A percentile compares a stretch with the other conserved stretches of the same genome.
phyloP scores from a whole-genome alignment of 2,329 filamentous ascomycete species.

The Tolypocladium inflatum region DNA sequence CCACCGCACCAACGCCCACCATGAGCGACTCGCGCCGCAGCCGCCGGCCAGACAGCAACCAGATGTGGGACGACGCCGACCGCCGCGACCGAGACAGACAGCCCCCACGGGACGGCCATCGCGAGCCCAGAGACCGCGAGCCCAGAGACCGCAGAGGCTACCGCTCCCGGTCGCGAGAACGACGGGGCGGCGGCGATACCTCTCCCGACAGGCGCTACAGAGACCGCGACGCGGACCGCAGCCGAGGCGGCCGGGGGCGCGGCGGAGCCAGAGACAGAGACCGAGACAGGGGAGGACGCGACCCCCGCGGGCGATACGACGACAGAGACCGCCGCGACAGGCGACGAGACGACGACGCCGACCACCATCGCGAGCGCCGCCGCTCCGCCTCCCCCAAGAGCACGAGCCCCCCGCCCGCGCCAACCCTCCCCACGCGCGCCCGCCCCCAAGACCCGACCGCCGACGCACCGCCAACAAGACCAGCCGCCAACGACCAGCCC shows the following conservation, averaged over 20 bases:
- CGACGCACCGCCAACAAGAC: background rate
- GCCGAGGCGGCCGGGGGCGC: slow-evolving; percentile 5
- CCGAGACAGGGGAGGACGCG: slow-evolving; percentile 6
- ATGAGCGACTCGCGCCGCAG: slow-evolving; percentile 25
- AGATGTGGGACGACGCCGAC: slow-evolving; percentile 51
- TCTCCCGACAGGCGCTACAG: slow-evolving; percentile 4
- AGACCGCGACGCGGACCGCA: slow-evolving; percentile 3
- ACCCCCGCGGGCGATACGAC: slow-evolving; percentile 11
- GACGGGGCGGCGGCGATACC: slow-evolving; percentile 9
- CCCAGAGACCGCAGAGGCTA: slow-evolving; percentile 19
- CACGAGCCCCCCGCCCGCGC: slow-evolving; percentile 11
- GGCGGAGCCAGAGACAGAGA: slow-evolving; percentile 13
- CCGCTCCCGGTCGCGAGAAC: slow-evolving; percentile 20
- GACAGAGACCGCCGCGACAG: slow-evolving; percentile 7
- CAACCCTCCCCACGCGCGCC: slow-evolving; percentile 23
- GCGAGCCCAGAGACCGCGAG: slow-evolving; percentile 13
- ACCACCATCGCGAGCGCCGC: slow-evolving; percentile 16
- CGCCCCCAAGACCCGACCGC: slow-evolving; percentile 9
- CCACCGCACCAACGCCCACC: background rate
- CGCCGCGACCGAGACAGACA: slow-evolving; percentile 25
- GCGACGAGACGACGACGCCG: slow-evolving; percentile 15
- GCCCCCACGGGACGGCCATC: slow-evolving; percentile 10
- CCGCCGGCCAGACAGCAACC: slow-evolving; percentile 40
- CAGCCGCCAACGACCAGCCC: slow-evolving; percentile 12
- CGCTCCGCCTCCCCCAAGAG: slow-evolving; percentile 27